phyloP scores from a whole-genome alignment of 345 rosid species.

The Turritis glabra region DNA sequence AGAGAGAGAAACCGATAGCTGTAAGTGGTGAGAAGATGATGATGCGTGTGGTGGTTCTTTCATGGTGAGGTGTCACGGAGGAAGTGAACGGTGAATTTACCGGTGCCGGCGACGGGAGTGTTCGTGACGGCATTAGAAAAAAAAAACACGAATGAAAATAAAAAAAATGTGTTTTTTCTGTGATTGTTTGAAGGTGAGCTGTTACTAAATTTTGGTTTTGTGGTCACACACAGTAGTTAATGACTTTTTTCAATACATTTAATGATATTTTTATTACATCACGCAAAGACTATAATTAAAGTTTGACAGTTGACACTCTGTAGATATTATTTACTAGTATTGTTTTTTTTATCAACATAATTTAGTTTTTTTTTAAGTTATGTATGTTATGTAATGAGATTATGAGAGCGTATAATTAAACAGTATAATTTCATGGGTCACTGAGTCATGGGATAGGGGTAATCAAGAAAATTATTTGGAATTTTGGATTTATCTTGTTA shows the following conservation, averaged over 20 bases:
- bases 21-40: conserved; percentile 36
- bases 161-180: not conserved
- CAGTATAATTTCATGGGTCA: too few relatives aligned
- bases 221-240: conserved; percentile 37
- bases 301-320: conserved; percentile 27
- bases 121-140: conserved; percentile 48
- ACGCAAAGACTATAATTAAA: conserved; percentile 32
- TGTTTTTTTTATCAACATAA: not conserved
- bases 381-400: too few relatives aligned
- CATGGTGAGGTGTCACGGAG: conserved; percentile 16
- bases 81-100: not conserved
- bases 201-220: conserved; percentile 3
- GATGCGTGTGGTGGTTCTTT: conserved; percentile 19
- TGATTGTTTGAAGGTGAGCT: conserved; percentile 7
- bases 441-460: too few relatives aligned
- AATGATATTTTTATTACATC: conserved; percentile 20
- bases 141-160: too few relatives aligned
- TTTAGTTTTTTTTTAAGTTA: not conserved
- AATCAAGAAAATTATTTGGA: too few relatives aligned
- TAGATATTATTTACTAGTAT: too few relatives aligned
- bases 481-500: too few relatives aligned
- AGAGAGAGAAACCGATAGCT: conserved; percentile 48
- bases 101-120: conserved; percentile 36
- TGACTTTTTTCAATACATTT: conserved; percentile 31
- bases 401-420: too few relatives aligned